Conservation (phyloP, 1,284 basidiomycete genomes). For the Pseudozyma tsukubaensis region DNA sequence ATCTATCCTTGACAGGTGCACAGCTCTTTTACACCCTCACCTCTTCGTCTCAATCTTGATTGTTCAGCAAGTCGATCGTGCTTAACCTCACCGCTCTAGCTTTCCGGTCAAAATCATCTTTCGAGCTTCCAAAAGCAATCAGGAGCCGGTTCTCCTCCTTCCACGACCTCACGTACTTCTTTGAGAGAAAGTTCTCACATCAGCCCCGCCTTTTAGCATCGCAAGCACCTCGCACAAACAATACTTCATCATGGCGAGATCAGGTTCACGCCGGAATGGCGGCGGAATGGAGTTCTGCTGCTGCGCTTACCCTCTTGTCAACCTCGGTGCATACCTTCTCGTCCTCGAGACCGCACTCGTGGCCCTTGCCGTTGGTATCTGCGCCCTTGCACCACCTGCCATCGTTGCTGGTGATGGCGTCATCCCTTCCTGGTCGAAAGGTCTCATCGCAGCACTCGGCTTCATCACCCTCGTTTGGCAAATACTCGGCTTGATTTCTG, state of each 20-base stretch:
- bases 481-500: slow-evolving; percentile 54
- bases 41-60: not conserved
- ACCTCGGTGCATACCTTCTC: slow-evolving; percentile 63
- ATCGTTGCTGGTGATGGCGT: slow-evolving; percentile 63
- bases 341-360: slow-evolving; percentile 61
- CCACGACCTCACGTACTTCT: too few species aligned
- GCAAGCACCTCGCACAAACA: not conserved
- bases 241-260: slow-evolving; percentile 17
- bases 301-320: slow-evolving; percentile 65
- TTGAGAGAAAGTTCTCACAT: not conserved
- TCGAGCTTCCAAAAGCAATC: too few species aligned
- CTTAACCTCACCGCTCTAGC: too few species aligned
- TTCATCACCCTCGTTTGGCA: slow-evolving; percentile 63
- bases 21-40: not conserved
- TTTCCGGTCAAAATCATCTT: too few species aligned
- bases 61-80: not conserved
- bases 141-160: too few species aligned
- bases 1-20: not conserved
- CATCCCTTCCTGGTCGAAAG: slow-evolving; percentile 61
- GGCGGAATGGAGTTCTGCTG: slow-evolving; percentile 64
- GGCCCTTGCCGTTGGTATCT: slow-evolving; percentile 55
- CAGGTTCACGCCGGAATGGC: slow-evolving; percentile 17
- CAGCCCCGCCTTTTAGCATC: not conserved
- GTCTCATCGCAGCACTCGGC: slow-evolving; percentile 57
- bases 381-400: slow-evolving; percentile 58